A percentile compares a stretch with the other conserved stretches of the same genome.
phyloP scores from a whole-genome alignment of 2,329 filamentous ascomycete genomes.

The Fusarium sp. region DNA sequence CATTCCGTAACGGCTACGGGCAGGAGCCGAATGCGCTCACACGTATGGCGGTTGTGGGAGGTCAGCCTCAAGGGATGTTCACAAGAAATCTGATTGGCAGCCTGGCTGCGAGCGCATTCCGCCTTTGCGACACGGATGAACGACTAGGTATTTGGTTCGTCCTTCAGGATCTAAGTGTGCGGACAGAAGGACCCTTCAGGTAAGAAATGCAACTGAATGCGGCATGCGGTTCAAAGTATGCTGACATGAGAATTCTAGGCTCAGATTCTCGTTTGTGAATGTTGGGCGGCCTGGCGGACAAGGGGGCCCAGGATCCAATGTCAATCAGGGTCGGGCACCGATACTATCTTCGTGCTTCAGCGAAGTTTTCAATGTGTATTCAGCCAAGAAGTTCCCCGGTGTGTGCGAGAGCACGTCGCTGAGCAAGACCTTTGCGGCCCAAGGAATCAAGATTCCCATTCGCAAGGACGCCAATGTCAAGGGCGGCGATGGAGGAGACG shows the following conservation, averaged over 20 bases:
- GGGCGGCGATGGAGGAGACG: constrained; percentile 62
- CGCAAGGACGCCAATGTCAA: constrained; percentile 76
- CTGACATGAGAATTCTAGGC: constrained; percentile 50
- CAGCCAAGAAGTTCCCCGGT: constrained; percentile 97
- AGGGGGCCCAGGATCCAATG: constrained; percentile 51
- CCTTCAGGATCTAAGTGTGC: constrained; percentile 90
- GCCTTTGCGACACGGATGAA: constrained; percentile 77
- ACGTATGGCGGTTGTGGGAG: constrained; percentile 52
- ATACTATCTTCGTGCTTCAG: constrained; percentile 88
- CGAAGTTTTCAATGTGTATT: constrained; percentile 90
- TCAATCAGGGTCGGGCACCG: constrained; percentile 79
- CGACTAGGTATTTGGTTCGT: constrained; percentile 96
- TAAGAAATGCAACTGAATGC: constrained; percentile 50
- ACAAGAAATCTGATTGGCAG: constrained; percentile 95
- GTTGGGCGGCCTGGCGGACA: constrained; percentile 65
- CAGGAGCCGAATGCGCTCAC: constrained; percentile 46
- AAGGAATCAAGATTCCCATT: constrained; percentile 97
- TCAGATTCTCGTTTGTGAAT: constrained; percentile 81
- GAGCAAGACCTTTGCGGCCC: constrained; percentile 90
- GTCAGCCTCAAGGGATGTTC: constrained; percentile 80
- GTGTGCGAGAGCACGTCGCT: constrained; percentile 92
- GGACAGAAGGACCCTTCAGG: constrained; percentile 91
- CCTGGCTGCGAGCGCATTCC: constrained; percentile 85
- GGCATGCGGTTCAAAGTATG: not conserved
- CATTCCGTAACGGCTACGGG: constrained; percentile 45